Percentiles rank a stretch among this genome's conserved stretches.
These are phyloP conservation scores for Suillus ampliporus DNA, from an alignment of 768 basidiomycete species.

Conservation along the genomic window DNA sequence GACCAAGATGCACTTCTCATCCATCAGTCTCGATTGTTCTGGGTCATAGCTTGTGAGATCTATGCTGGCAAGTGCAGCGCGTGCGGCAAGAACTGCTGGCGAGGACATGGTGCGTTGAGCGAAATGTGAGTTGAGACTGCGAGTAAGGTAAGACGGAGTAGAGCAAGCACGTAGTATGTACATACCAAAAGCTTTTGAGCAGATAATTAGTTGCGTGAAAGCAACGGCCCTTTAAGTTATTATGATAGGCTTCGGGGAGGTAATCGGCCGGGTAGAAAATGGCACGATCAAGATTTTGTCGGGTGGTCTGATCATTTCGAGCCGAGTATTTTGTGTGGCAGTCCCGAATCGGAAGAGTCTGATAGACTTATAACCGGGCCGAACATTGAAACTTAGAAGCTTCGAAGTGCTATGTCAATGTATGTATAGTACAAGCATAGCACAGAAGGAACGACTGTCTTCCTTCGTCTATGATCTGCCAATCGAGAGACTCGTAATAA, in stretches of 20 bases:
- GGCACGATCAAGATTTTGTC: slow-evolving; percentile 5
- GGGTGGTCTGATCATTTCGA: slow-evolving; percentile 4
- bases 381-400: too few relatives aligned
- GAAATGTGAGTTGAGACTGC: neutral
- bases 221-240: neutral
- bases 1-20: slow-evolving; percentile 91
- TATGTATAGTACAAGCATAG: neutral
- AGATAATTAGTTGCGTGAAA: neutral
- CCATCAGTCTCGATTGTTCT: slow-evolving; percentile 94
- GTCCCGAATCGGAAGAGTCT: neutral
- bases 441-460: neutral
- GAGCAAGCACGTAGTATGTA: neutral
- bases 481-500: neutral
- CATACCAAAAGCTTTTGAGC: neutral
- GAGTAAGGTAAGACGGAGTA: slow-evolving; percentile 2
- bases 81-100: slow-evolving; percentile 66
- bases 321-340: neutral
- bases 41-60: slow-evolving; percentile 88
- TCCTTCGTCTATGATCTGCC: neutral
- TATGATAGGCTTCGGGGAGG: neutral
- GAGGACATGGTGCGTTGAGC: slow-evolving; percentile 51
- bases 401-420: neutral
- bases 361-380: too few relatives aligned
- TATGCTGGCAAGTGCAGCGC: slow-evolving; percentile 69
- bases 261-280: slow-evolving; percentile 4